Evolutionary conservation across 2,329 filamentous ascomycete genomes (phyloP), one percentile per base, ranked within the genome.

Genomic region (Calonectria pseudoreteaudii): DNA sequence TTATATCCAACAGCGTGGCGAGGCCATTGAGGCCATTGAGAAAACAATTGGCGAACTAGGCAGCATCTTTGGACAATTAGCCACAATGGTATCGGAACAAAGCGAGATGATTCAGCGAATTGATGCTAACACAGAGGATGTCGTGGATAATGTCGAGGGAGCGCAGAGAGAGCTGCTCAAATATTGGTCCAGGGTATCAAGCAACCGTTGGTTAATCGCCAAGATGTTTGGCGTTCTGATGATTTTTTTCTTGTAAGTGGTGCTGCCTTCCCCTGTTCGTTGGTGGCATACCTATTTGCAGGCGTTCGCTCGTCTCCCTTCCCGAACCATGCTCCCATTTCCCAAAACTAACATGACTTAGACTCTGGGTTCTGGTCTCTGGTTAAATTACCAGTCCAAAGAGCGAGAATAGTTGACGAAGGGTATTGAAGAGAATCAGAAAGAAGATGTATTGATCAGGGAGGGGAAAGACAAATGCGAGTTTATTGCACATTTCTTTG

Each of bases 51-150:
- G 91, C 76, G 97, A 99, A 83, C 89, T 99, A 1, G 97, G 97
- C 34, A 87, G 87, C 66, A 98, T 98, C 75, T 98, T 98, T 83
- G 95, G 95, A 11, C 96, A 99, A 85, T 87, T 99, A 65, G 96
- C 97, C 44, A 93, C 95, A 78, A 98, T 99, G 97, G 97, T 99
- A 36, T 95, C 94, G 70, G 96, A 99, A 84, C 97, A 99, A 86
- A 95, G 94, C 75, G 97, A 98, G 85, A 98, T 98, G 94, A 98
- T 99, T 77, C 95, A 98, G 85, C 90, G 96, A 65, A 98, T 98
- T 82, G 96, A 98, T 81, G 96, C 96, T 77, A 98, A 98, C 84
- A 98, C 96, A 1, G 97, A 99, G 82, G 96, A 98, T 80, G 95
- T 99, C 8, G 96, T 99, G 69, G 96, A 98, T 82, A 99, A 99